Conservation (phyloP, 768 basidiomycete genomes). For the Tricholoma hemisulphureum region DNA sequence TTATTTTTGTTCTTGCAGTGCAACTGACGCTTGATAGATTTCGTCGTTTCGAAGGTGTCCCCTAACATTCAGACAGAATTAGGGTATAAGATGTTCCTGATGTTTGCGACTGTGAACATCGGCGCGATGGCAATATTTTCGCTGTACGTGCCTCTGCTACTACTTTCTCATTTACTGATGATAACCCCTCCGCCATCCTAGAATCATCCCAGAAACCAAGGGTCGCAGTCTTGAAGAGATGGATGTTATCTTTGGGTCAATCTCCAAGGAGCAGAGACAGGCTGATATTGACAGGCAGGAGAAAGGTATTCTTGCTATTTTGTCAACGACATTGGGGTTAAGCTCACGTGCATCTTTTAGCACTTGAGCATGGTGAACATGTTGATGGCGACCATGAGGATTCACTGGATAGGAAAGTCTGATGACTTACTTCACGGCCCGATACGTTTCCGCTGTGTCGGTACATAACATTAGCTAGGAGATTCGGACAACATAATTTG, state of each 20-base stretch:
- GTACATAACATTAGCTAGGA: too few relatives aligned
- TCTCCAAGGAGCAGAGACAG: constrained; percentile 53
- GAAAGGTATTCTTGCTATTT: constrained; percentile 22
- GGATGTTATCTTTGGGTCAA: constrained; percentile 55
- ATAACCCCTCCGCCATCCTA: constrained; percentile 16
- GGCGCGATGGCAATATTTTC: constrained; percentile 67
- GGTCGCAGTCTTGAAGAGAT: constrained; percentile 55
- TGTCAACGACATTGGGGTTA: too few relatives aligned
- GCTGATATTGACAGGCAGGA: constrained; percentile 50
- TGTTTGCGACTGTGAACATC: constrained; percentile 74
- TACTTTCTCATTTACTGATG: background rate
- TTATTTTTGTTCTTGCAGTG: background rate
- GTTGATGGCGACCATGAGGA: background rate
- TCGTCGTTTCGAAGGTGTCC: constrained; percentile 69
- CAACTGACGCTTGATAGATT: constrained; percentile 43
- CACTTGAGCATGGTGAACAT: background rate
- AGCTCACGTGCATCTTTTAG: background rate
- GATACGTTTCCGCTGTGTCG: too few relatives aligned
- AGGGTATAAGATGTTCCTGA: constrained; percentile 73
- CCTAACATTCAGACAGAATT: constrained; percentile 59
- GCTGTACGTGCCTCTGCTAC: constrained; percentile 39
- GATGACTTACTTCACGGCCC: too few relatives aligned
- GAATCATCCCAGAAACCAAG: constrained; percentile 62
- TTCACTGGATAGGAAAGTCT: constrained; percentile 1
- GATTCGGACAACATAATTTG: too few relatives aligned